These are phyloP conservation scores for Cyclanthera cordifolia DNA, from an alignment of 306 rosid genomes.

Conservation along the genomic window DNA sequence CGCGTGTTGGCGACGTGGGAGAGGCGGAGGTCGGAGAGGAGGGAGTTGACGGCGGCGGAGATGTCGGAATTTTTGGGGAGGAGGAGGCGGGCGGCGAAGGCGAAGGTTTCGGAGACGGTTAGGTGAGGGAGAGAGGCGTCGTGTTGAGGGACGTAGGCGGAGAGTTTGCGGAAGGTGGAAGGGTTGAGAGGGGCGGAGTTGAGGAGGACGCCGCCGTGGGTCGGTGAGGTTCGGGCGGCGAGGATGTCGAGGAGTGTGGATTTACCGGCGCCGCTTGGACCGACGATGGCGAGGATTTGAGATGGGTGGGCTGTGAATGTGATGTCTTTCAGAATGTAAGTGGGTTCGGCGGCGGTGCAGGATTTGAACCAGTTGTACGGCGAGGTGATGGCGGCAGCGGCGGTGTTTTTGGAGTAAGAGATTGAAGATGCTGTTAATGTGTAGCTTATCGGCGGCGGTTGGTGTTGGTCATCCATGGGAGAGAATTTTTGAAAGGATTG, in stretches of 20 bases:
- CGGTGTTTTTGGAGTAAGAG: conserved; percentile 55
- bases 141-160: conserved; percentile 85
- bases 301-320: conserved; percentile 59
- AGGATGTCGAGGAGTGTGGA: conserved; percentile 87
- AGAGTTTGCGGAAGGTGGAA: conserved; percentile 70
- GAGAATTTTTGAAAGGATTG: not conserved
- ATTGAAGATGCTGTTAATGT: conserved; percentile 57
- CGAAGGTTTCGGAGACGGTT: conserved; percentile 74
- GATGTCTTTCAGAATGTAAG: conserved; percentile 54
- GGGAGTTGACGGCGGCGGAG: conserved; percentile 30
- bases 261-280: conserved; percentile 94
- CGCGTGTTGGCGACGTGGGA: conserved; percentile 50
- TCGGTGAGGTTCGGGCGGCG: conserved; percentile 56
- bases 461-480: conserved; percentile 39
- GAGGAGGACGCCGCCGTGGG: conserved; percentile 46
- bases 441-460: conserved; percentile 27
- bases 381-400: conserved; percentile 17
- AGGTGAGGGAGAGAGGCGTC: conserved; percentile 68
- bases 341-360: conserved; percentile 38
- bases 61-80: conserved; percentile 34
- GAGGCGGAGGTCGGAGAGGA: conserved; percentile 49
- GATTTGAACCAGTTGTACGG: conserved; percentile 35
- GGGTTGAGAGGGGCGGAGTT: conserved; percentile 61
- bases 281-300: conserved; percentile 74
- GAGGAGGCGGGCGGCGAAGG: conserved; percentile 63